Conservation (phyloP, 2,329 filamentous ascomycete genomes). For the Penicillium decumbens region DNA sequence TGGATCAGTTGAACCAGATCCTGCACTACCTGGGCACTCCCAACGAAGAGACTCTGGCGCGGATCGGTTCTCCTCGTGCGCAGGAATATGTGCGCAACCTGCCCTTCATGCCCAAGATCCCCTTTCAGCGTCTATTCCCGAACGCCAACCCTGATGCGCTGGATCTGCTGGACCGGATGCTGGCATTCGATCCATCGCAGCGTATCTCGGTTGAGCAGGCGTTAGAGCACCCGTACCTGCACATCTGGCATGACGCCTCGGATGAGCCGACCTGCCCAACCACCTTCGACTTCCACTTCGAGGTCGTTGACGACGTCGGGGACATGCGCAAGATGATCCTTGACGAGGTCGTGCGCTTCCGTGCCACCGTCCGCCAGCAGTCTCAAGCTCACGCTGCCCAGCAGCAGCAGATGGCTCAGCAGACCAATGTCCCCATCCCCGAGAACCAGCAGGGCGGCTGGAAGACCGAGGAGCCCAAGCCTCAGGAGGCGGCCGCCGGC, state of each 20-base stretch:
- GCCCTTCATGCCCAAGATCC: conserved; percentile 88
- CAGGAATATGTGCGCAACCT: conserved; percentile 98
- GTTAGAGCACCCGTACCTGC: conserved; percentile 90
- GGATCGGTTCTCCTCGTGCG: conserved; percentile 90
- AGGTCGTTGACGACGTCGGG: conserved; percentile 88
- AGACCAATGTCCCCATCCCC: conserved; percentile 57
- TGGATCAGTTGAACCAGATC: conserved; percentile 99
- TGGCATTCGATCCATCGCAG: conserved; percentile 90
- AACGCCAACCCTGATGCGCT: conserved; percentile 94
- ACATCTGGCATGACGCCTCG: conserved; percentile 97
- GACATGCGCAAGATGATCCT: conserved; percentile 98
- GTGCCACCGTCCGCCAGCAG: conserved; percentile 55
- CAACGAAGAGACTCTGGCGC: conserved; percentile 86
- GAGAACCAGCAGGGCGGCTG: conserved; percentile 54
- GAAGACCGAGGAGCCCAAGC: conserved; percentile 58
- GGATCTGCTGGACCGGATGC: conserved; percentile 92
- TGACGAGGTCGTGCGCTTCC: conserved; percentile 87
- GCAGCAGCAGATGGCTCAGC: conserved; percentile 40
- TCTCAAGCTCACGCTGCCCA: conserved; percentile 42
- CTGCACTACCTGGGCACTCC: conserved; percentile 95
- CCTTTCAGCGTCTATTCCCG: conserved; percentile 83
- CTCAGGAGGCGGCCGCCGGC: conserved; percentile 51
- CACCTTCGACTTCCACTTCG: conserved; percentile 97
- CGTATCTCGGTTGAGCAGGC: conserved; percentile 93
- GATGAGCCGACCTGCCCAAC: conserved; percentile 92